A percentile compares a stretch with the other conserved stretches of the same genome.
These are phyloP conservation scores for Phytophthora aleatoria DNA, from an alignment of 352 stramenopile species.

Conservation along the genomic window DNA sequence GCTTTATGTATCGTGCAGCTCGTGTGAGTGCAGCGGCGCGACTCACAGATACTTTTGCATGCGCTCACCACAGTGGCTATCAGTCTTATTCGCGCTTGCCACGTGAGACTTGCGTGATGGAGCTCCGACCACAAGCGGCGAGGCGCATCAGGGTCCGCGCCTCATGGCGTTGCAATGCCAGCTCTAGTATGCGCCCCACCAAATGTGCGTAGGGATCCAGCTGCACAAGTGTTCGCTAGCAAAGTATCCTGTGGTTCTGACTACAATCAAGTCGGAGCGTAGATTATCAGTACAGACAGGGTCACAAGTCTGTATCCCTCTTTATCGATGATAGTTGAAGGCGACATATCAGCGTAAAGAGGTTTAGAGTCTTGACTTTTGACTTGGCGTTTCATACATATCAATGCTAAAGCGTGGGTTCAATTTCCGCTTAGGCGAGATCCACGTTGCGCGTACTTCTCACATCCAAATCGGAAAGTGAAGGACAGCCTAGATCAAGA, in stretches of 20 bases:
- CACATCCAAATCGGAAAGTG: neutral
- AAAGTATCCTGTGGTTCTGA: conserved; percentile 16
- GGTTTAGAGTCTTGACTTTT: neutral
- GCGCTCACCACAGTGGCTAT: conserved; percentile 31
- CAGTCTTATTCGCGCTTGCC: conserved; percentile 26
- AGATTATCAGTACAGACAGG: neutral
- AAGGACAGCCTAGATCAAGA: neutral
- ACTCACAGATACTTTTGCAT: conserved; percentile 26
- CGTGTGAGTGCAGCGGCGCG: conserved; percentile 16
- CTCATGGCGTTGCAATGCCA: conserved; percentile 14
- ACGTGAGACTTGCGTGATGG: conserved; percentile 19
- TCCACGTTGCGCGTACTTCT: neutral
- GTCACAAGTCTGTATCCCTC: too few species aligned
- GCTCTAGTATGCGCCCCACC: neutral
- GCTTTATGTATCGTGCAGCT: conserved; percentile 5
- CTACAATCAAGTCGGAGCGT: conserved; percentile 19
- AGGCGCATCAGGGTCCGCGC: conserved; percentile 11
- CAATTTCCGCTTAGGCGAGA: neutral
- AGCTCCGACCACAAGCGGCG: conserved; percentile 10
- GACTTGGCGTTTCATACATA: too few species aligned
- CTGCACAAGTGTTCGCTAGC: neutral
- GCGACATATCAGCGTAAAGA: conserved; percentile 3
- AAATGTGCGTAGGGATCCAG: conserved; percentile 1
- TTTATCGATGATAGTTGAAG: conserved; percentile 13
- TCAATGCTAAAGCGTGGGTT: too few species aligned